Percentiles rank a stretch among this genome's conserved stretches.
phyloP scores from a whole-genome alignment of 2,329 filamentous ascomycete genomes.

The Verticillium zaregamsianum region DNA sequence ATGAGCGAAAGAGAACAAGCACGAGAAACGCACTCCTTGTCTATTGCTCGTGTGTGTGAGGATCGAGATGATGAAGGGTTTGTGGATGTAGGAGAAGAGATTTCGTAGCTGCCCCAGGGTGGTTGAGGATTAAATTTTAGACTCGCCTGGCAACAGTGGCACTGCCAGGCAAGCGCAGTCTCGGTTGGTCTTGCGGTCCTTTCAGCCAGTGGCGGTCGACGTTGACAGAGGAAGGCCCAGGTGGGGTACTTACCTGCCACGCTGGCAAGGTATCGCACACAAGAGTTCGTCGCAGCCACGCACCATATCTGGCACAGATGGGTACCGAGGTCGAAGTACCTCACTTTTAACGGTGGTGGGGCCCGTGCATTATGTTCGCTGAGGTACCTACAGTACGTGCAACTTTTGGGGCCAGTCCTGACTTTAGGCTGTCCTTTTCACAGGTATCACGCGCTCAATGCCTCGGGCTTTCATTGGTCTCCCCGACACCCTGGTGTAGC shows the following conservation, averaged over 20 bases:
- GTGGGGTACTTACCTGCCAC: conserved; percentile 1
- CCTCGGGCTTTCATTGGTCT: too few species aligned
- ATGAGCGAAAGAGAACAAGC: conserved; percentile 54
- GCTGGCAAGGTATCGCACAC: neutral
- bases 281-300: neutral
- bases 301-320: neutral
- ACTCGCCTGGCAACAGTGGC: neutral
- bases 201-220: neutral
- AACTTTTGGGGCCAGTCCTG: neutral
- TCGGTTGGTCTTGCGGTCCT: neutral
- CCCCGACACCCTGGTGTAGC: neutral
- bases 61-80: conserved; percentile 23
- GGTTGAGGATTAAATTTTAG: neutral
- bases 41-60: conserved; percentile 34
- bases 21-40: conserved; percentile 56
- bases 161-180: neutral
- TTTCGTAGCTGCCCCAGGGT: conserved; percentile 20
- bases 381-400: too few species aligned
- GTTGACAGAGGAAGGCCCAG: neutral
- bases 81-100: conserved; percentile 40
- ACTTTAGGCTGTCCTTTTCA: too few species aligned
- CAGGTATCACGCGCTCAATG: too few species aligned
- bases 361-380: neutral
- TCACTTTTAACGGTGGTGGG: neutral
- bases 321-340: neutral